These are phyloP conservation scores for Capillidium heterosporum DNA, from an alignment of 371 early-diverging fungal genomes.

Conservation along the genomic window DNA sequence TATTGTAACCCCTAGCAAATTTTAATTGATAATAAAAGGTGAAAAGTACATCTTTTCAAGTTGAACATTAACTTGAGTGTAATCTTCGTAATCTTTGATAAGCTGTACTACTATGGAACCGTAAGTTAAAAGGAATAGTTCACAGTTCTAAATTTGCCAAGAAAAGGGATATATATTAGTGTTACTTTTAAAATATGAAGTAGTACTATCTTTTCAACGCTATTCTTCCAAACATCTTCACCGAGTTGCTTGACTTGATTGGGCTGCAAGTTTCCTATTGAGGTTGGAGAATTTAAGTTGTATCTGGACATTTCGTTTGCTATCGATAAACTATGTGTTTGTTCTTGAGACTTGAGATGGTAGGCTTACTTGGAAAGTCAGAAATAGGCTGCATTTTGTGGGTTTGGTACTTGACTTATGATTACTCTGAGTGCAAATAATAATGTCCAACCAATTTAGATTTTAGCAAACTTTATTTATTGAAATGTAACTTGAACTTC, in stretches of 20 bases:
- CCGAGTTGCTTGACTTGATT: conserved; percentile 39
- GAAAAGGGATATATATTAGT: neutral
- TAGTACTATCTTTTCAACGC: conserved; percentile 84
- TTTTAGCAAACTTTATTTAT: too few relatives aligned
- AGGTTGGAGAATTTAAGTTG: too few relatives aligned
- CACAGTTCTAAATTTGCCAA: conserved; percentile 42
- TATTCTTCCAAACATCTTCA: conserved; percentile 89
- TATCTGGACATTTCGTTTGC: too few relatives aligned
- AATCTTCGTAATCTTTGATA: conserved; percentile 87
- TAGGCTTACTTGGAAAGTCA: too few relatives aligned
- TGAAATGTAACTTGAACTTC: too few relatives aligned
- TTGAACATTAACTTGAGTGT: conserved; percentile 79
- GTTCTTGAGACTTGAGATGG: too few relatives aligned
- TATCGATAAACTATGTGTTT: too few relatives aligned
- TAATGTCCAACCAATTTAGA: too few relatives aligned
- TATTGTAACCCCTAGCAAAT: conserved; percentile 79
- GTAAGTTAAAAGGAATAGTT: conserved; percentile 94
- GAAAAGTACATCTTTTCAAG: conserved; percentile 78
- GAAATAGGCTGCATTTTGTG: too few relatives aligned
- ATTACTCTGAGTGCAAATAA: too few relatives aligned
- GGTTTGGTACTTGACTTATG: too few relatives aligned
- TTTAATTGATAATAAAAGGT: neutral
- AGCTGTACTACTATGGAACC: conserved; percentile 92
- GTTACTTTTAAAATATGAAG: conserved; percentile 10
- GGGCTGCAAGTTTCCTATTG: too few relatives aligned